Evolutionary conservation across 257 asterid genomes (phyloP).

Genomic region (Jaltomata sinuosa): DNA sequence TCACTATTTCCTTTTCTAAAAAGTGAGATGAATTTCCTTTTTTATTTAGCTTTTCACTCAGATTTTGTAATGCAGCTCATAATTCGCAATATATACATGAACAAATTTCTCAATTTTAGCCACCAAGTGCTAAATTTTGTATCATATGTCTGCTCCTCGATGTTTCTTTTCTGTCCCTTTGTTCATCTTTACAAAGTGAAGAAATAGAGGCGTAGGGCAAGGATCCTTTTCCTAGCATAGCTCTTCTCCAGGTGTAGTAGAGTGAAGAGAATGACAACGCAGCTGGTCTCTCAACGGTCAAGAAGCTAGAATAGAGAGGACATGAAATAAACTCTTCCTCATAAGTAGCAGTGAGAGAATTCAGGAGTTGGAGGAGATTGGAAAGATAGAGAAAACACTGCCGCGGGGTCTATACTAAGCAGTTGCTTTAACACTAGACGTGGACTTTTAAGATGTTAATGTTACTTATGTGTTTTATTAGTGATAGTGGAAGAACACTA

Average conservation of each 20-base stretch:
- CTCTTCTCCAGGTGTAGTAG: not conserved
- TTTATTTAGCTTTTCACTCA: not conserved
- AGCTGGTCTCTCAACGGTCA: not conserved
- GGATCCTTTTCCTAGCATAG: not conserved
- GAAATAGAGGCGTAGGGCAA: not conserved
- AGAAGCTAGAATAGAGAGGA: not conserved
- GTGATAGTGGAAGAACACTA: not conserved
- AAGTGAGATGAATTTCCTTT: not conserved
- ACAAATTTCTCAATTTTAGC: not conserved
- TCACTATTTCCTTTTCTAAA: not conserved
- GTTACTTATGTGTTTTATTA: not conserved
- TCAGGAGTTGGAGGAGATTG: not conserved
- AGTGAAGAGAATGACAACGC: not conserved
- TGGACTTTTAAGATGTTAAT: not conserved
- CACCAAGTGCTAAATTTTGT: not conserved
- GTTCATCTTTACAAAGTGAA: not conserved
- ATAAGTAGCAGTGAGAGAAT: not conserved
- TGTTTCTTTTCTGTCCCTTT: not conserved
- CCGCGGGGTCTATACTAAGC: not conserved
- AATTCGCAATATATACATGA: not conserved
- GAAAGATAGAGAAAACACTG: not conserved
- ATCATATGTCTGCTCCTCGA: not conserved
- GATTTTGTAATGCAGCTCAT: not conserved
- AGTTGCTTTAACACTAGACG: not conserved
- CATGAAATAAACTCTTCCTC: not conserved